Conservation (phyloP, 495 filamentous ascomycete genomes). For the Trichoderma gamsii region DNA sequence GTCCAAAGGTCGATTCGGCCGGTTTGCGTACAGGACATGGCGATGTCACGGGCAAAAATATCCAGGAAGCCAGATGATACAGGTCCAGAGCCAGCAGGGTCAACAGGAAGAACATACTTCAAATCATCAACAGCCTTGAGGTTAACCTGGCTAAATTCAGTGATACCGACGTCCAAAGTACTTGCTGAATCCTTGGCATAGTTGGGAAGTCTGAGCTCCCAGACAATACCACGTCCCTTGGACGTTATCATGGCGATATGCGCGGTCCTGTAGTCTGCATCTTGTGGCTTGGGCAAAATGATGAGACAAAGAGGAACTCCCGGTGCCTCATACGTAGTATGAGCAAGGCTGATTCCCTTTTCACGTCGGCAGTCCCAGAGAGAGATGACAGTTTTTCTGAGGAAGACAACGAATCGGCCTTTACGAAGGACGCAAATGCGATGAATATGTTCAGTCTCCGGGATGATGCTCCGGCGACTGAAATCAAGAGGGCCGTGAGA, state of each 20-base stretch:
- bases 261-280: conserved; percentile 42
- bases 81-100: conserved; percentile 72
- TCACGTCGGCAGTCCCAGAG: conserved; percentile 70
- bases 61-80: conserved; percentile 77
- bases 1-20: conserved; percentile 83
- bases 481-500: conserved; percentile 28
- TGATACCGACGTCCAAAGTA: conserved; percentile 37
- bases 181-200: conserved; percentile 23
- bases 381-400: conserved; percentile 69
- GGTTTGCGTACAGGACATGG: conserved; percentile 73
- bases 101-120: conserved; percentile 79
- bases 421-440: conserved; percentile 70
- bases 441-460: conserved; percentile 69
- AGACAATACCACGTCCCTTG: conserved; percentile 76
- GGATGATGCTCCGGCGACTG: conserved; percentile 62
- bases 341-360: conserved; percentile 50
- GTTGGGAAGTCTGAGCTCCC: conserved; percentile 62
- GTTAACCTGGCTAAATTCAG: conserved; percentile 65
- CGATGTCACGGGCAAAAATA: conserved; percentile 80
- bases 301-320: conserved; percentile 81
- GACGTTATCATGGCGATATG: conserved; percentile 82
- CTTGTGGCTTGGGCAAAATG: conserved; percentile 59
- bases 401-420: conserved; percentile 71
- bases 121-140: conserved; percentile 68
- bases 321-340: conserved; percentile 51